Percentiles rank a stretch among this genome's conserved stretches.
Evolutionary conservation across 495 filamentous ascomycete species (phyloP).

Genomic region (Penicillium verhagenii): DNA sequence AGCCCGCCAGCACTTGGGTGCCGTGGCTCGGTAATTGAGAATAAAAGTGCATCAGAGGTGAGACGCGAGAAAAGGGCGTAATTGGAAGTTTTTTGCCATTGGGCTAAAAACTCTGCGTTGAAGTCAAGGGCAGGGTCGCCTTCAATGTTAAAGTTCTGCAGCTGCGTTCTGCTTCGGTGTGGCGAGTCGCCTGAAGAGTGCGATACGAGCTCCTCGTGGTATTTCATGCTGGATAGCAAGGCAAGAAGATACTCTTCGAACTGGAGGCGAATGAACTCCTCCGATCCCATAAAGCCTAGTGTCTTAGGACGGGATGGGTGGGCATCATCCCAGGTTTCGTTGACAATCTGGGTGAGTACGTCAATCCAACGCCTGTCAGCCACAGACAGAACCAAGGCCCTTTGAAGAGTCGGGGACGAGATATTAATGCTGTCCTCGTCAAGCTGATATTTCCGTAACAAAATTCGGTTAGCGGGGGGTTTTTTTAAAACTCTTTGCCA

Average conservation of each 20-base stretch:
- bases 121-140: constrained; percentile 87
- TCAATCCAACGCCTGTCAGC: constrained; percentile 97
- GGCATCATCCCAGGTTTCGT: constrained; percentile 92
- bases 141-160: constrained; percentile 55
- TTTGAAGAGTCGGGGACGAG: constrained; percentile 72
- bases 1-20: constrained; percentile 95
- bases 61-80: constrained; percentile 77
- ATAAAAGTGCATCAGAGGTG: constrained; percentile 81
- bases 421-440: constrained; percentile 88
- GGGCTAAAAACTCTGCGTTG: constrained; percentile 64
- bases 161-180: constrained; percentile 29
- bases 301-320: constrained; percentile 88
- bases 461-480: neutral
- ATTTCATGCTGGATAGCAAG: constrained; percentile 84
- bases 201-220: constrained; percentile 68
- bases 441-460: constrained; percentile 51
- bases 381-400: constrained; percentile 74
- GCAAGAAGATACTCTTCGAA: constrained; percentile 97
- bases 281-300: constrained; percentile 91
- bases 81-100: constrained; percentile 85
- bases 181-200: constrained; percentile 27
- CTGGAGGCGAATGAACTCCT: constrained; percentile 96
- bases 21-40: constrained; percentile 87
- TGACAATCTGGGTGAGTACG: constrained; percentile 86
- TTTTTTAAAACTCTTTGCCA: no score